Evolutionary conservation across 2,329 filamentous ascomycete genomes (phyloP).

Genomic region (Chaetomiaceae sp.): DNA sequence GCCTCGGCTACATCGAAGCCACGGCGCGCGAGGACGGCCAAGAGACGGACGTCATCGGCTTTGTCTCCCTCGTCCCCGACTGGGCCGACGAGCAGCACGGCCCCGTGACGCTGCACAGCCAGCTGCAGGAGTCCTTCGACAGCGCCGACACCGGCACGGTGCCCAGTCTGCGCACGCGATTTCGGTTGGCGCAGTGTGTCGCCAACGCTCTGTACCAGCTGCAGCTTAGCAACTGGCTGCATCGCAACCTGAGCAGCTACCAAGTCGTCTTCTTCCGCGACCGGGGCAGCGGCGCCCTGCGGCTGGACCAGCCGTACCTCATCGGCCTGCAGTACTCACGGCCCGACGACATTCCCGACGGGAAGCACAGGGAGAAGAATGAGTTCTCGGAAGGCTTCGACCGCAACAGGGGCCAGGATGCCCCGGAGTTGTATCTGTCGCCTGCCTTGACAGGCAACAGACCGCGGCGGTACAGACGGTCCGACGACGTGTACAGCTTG

Average conservation of each 20-base stretch:
- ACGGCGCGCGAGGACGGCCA: too few species aligned
- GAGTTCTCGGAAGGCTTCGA: neutral
- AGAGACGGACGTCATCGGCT: too few species aligned
- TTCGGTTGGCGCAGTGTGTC: too few species aligned
- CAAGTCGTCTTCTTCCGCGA: constrained; percentile 2
- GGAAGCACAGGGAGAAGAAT: neutral
- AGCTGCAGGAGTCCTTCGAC: too few species aligned
- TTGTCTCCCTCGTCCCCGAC: too few species aligned
- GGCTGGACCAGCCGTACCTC: neutral
- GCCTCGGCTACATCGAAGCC: too few species aligned
- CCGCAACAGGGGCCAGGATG: neutral
- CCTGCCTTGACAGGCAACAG: neutral
- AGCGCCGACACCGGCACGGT: too few species aligned
- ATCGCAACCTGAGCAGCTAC: constrained; percentile 1
- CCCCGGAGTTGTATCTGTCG: neutral
- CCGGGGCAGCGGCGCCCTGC: neutral
- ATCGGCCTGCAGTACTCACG: constrained; percentile 3
- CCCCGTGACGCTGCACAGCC: too few species aligned
- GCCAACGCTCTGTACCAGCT: constrained; percentile 6
- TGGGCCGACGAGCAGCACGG: too few species aligned
- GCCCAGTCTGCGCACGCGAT: too few species aligned
- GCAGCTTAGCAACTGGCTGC: constrained; percentile 1
- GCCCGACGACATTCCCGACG: neutral
- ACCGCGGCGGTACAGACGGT: neutral
- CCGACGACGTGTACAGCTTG: constrained; percentile 4